phyloP scores from a whole-genome alignment of 2,329 filamentous ascomycete species.

The Fusarium zealandicum region DNA sequence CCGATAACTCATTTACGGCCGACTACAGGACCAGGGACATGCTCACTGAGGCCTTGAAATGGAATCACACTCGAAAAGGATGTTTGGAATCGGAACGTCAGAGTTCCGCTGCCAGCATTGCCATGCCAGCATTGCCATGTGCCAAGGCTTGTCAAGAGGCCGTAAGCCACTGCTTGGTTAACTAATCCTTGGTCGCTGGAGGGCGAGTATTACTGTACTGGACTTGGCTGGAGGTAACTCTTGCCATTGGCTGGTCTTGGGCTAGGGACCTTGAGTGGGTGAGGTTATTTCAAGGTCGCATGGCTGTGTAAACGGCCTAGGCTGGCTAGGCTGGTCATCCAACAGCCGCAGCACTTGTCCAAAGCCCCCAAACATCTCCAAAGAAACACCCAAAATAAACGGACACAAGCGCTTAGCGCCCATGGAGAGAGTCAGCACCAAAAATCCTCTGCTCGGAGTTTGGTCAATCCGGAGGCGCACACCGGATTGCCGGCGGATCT shows the following conservation, averaged over 20 bases:
- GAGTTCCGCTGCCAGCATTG: slow-evolving; percentile 24
- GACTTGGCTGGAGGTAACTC: slow-evolving; percentile 1
- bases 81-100: slow-evolving; percentile 13
- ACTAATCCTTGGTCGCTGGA: not conserved
- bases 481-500: not conserved
- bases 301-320: slow-evolving; percentile 26
- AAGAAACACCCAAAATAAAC: slow-evolving; percentile 23
- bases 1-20: slow-evolving; percentile 6
- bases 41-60: slow-evolving; percentile 9
- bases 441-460: slow-evolving; percentile 10
- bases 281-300: slow-evolving; percentile 25
- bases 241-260: not conserved
- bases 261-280: not conserved
- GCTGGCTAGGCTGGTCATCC: not conserved
- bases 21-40: slow-evolving; percentile 14
- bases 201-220: not conserved
- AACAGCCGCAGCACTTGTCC: slow-evolving; percentile 6
- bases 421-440: slow-evolving; percentile 19
- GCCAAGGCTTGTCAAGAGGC: too few relatives aligned
- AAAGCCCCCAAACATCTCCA: not conserved
- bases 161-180: too few relatives aligned
- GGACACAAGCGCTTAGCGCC: slow-evolving; percentile 21
- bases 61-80: slow-evolving; percentile 21
- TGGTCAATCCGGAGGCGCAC: slow-evolving; percentile 12
- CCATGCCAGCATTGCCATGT: too few relatives aligned